Base-by-base conservation (phyloP, 768 basidiomycete genomes). In the Suillus alpinus region DNA sequence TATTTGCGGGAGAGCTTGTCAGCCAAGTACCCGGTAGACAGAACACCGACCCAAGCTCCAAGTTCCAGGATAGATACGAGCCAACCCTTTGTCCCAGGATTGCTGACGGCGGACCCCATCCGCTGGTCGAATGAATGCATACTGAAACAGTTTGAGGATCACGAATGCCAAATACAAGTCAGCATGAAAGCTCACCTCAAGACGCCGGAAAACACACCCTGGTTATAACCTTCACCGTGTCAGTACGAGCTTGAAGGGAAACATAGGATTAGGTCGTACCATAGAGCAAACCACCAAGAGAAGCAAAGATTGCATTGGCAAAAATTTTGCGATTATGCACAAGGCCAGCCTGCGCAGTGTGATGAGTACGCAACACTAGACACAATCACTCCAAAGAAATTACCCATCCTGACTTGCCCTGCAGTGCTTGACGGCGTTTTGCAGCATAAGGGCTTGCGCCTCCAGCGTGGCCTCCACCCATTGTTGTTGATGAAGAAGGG, bases 151-250 rank as follows among this genome's bases (percentile, higher is more conserved):
- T 57, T 43, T 26, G 31, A 60, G 60, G 41, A 56, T 40, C 29
- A 37, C 2, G 39, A 44, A 60, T 60, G 10, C 23, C 12, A 43
- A 31, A 52, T 18, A 12, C 16, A 43, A 62, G 20, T 46, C 37
- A 55, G 18, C 26, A 8, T 41, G 14, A 32, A 14, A 36, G 66
- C 78, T 43, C 68, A 88, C 86, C 75, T 78, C 50, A 91, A 82
- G 32, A 91, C 88, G 62, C 87, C 84, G 36, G 88, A 90, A 73
- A 91, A 91, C 16, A 91, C 89, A 67, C 88, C 89, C 82, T 88
- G 64, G n/a, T 36, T 31, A 23, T 31, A 50, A 50, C 44, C 49
- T 59, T 14, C 41, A 57, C 62, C 34, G 52, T 56, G 40, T 44
- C 6, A 55, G 53, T 12, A 23, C 14, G 36, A 12, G 9, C 23